Percentiles rank a stretch among this genome's conserved stretches.
Evolutionary conservation across 2,329 filamentous ascomycete species (phyloP).

Genomic region (Endocalyx cinctus): DNA sequence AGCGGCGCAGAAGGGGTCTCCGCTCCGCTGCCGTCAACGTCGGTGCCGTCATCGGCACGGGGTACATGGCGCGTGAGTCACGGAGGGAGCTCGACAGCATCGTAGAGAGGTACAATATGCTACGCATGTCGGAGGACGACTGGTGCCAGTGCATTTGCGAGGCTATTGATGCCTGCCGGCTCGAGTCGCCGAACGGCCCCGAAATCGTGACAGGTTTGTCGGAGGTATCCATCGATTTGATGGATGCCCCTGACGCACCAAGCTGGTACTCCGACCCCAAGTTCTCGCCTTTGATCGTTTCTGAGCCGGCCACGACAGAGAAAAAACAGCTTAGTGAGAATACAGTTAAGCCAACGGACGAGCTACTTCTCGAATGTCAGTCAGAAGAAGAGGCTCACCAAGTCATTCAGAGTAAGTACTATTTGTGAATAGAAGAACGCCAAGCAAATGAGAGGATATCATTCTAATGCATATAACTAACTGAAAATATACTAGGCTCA

Average conservation of each 20-base stretch:
- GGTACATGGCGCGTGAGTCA: slow-evolving; percentile 11
- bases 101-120: slow-evolving; percentile 15
- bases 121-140: slow-evolving; percentile 26
- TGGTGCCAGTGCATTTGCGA: slow-evolving; percentile 27
- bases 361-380: slow-evolving; percentile 1
- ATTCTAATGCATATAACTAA: too few species aligned
- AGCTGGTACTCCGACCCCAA: slow-evolving; percentile 13
- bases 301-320: slow-evolving; percentile 1
- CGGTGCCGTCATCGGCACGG: slow-evolving; percentile 23
- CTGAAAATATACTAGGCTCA: too few species aligned
- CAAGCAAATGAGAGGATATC: too few species aligned
- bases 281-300: slow-evolving; percentile 11
- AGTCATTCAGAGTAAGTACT: not conserved
- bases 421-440: too few species aligned
- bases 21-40: slow-evolving; percentile 29
- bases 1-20: slow-evolving; percentile 20
- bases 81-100: slow-evolving; percentile 10
- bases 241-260: slow-evolving; percentile 5
- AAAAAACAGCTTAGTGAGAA: not conserved
- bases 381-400: slow-evolving; percentile 1
- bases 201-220: slow-evolving; percentile 11
- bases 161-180: slow-evolving; percentile 17
- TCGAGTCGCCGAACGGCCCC: slow-evolving; percentile 8
- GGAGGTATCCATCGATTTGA: slow-evolving; percentile 1
- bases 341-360: slow-evolving; percentile 1